phyloP scores from a whole-genome alignment of 2,329 filamentous ascomycete species.

The Fusarium sp. region DNA sequence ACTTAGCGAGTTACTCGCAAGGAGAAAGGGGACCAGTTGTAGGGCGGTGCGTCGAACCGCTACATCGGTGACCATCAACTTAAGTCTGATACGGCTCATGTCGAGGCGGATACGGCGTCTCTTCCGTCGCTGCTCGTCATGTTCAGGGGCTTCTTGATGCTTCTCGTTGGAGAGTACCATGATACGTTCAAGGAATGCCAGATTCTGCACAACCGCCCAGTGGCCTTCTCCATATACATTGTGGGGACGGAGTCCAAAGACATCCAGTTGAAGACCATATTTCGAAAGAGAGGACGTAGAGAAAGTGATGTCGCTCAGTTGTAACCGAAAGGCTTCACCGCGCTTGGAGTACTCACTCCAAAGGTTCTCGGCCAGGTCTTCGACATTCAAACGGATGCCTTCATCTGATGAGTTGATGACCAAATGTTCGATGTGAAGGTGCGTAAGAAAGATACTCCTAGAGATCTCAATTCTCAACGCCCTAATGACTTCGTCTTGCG shows the following conservation, averaged over 20 bases:
- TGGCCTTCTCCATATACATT: constrained; percentile 67
- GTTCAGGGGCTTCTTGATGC: constrained; percentile 39
- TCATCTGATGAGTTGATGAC: constrained; percentile 57
- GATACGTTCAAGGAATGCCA: constrained; percentile 69
- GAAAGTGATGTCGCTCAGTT: constrained; percentile 81
- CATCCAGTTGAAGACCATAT: constrained; percentile 60
- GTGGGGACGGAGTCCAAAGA: constrained; percentile 67
- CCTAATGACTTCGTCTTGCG: constrained; percentile 70
- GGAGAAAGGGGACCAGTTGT: constrained; percentile 69
- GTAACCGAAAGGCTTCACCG: constrained; percentile 77
- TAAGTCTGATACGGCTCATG: constrained; percentile 61
- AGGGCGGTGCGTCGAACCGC: constrained; percentile 64
- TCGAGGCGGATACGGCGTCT: constrained; percentile 59
- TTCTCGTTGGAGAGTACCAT: constrained; percentile 49
- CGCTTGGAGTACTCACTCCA: constrained; percentile 82
- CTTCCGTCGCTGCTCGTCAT: constrained; percentile 64
- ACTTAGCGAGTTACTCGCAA: constrained; percentile 59
- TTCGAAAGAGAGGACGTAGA: constrained; percentile 56
- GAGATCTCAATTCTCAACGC: constrained; percentile 82
- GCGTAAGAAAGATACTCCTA: constrained; percentile 75
- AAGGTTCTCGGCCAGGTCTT: constrained; percentile 77
- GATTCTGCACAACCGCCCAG: constrained; percentile 70
- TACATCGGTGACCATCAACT: constrained; percentile 59
- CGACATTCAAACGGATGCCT: constrained; percentile 62
- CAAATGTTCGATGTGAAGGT: constrained; percentile 72